Base-by-base conservation (phyloP, 306 rosid genomes). In the Arachis hypogaea region DNA sequence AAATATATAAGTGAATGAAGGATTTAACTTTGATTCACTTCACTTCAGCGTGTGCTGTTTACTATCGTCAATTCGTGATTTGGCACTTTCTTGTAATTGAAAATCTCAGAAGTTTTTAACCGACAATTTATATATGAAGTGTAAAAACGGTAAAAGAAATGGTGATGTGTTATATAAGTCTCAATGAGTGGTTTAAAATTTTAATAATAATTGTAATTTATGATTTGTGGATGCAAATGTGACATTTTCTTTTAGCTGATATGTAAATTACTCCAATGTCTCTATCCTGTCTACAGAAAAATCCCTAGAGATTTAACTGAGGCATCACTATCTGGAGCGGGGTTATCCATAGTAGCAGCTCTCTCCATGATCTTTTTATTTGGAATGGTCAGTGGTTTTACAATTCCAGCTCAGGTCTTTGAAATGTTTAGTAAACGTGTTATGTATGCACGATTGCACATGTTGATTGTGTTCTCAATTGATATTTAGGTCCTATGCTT, bases 301-400 rank as follows among this genome's bases (percentile, higher is more conserved):
- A 94, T 92, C 66, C 99, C 99, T 2, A 88, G 99, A 81, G 99
- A 94, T 84, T 87, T 94, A 85, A 94, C 99, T 3, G 99, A 94
- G 87, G 97, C 99, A 7, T 89, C 99, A 28, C 54, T 94, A 81
- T 92, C 99, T 0, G 99, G 99, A 77, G 99, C 99, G 42, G 99
- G 99, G 72, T 88, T 94, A 83, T 94, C 99, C 66, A 88, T 94
- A 47, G 5, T 87, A 61, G 97, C 99, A 77, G 99, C 99, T 65
- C 87, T 94, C 61, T 63, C 69, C 81, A 94, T 94, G 87, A 45
- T 87, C 85, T 90, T 94, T 88, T 87, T 94, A 83, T 94, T 94
- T 85, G 99, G 99, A 89, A 94, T 92, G 99, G 99, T 92, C 70
- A 46, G 88, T 76, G 58, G 70, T 72, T 67, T 62, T 54, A 14